A percentile compares a stretch with the other conserved stretches of the same genome.
phyloP scores from a whole-genome alignment of 257 asterid genomes.

The Lithospermum erythrorhizon region DNA sequence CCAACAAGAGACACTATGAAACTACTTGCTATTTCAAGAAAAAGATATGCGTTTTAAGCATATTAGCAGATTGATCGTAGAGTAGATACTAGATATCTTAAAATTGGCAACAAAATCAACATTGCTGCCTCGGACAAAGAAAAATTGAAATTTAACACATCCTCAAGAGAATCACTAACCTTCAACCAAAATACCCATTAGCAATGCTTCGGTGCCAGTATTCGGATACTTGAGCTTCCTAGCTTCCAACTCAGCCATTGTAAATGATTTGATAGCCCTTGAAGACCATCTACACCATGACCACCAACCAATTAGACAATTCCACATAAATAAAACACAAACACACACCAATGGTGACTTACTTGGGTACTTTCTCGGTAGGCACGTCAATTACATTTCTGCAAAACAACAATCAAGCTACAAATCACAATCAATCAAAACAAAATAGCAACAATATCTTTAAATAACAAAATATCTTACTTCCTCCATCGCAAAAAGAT shows the following conservation, averaged over 20 bases:
- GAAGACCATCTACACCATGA: conserved; percentile 65
- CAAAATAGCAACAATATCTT: not conserved
- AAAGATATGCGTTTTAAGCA: not conserved
- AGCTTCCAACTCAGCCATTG: conserved; percentile 81
- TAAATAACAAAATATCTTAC: conserved; percentile 2
- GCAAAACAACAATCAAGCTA: conserved; percentile 17
- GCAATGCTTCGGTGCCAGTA: conserved; percentile 88
- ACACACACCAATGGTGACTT: conserved; percentile 8
- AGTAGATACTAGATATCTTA: not conserved
- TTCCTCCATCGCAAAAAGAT: not conserved
- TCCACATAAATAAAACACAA: not conserved
- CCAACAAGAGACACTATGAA: not conserved
- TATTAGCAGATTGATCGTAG: not conserved
- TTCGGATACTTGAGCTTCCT: conserved; percentile 74
- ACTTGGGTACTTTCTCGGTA: conserved; percentile 46
- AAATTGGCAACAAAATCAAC: not conserved
- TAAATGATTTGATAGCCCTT: conserved; percentile 74
- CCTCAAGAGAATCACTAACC: conserved; percentile 29
- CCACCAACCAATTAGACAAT: conserved; percentile 3
- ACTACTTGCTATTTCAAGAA: not conserved
- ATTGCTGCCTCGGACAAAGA: not conserved
- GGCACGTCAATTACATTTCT: conserved; percentile 32
- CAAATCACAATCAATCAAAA: not conserved
- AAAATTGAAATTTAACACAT: not conserved
- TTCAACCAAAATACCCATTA: conserved; percentile 91